Base-by-base conservation (phyloP, 371 early-diverging fungal genomes). In the Massospora cicadina region DNA sequence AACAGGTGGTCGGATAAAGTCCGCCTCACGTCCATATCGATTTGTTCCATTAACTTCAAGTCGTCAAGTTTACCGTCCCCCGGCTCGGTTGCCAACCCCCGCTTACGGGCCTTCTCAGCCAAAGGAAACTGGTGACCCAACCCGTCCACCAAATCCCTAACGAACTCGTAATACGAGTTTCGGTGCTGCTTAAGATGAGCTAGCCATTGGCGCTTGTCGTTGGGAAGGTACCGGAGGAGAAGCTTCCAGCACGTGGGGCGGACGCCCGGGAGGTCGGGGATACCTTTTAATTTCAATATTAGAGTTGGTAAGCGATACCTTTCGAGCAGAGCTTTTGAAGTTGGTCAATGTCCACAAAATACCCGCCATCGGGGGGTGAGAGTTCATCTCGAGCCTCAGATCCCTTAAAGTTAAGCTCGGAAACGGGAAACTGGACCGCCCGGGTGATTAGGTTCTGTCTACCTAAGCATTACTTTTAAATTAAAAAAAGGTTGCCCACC, bases 1-100 rank as follows among this genome's bases (percentile, higher is more conserved):
- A 89, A 88, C 1, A 84, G 82, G 67, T 89, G 77, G 68, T 90
- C 91, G 2, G 89, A 87, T 65, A 88, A 71, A 10, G 91, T 91
- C 30, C 91, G 77, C 58, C 87, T 67, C 12, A 87, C 82, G 68
- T 91, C 91, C 68, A 85, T 87, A 72, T 89, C 88, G 27, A 91
- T 89, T 71, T 89, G 89, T 57, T 88, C 89, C 54, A 86, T 67
- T 28, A 79, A 77, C 25, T 68, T 65, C 66, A 81, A 81, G 68
- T 83, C 82, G 0, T 2, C 54, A 27, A 17, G 54, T 23, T 29
- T 65, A 1, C n/a, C 30, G 3, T 55, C 26, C 30, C 61, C 28
- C 2, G 33, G 1, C 26, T 33, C 24, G 25, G 2, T 2, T 26
- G 33, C 26, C 2, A 21, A 23, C 1, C 1, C 23, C 1, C 5